Conservation (phyloP, 345 rosid species). For the Lepidium didymum region DNA sequence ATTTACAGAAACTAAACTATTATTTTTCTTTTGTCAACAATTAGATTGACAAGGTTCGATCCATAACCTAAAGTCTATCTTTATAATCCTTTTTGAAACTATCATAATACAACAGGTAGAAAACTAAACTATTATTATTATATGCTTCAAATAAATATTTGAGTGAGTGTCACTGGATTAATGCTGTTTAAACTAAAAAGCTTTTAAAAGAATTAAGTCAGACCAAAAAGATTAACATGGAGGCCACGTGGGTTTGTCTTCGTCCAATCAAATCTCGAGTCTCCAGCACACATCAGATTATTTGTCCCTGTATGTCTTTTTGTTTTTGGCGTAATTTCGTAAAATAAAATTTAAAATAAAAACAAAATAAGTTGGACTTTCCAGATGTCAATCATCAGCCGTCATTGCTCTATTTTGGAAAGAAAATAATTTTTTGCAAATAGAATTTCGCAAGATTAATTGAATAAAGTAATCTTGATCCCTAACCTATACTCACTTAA, state of each 20-base stretch:
- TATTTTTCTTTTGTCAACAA: no score
- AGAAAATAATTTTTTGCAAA: no score
- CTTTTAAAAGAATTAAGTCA: neutral
- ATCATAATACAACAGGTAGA: no score
- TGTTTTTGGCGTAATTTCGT: neutral
- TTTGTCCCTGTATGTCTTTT: neutral
- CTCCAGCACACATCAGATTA: neutral
- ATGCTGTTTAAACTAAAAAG: neutral
- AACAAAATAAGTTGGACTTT: neutral
- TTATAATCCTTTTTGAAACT: no score
- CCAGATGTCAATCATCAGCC: conserved; percentile 1
- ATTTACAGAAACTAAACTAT: neutral
- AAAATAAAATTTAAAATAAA: neutral
- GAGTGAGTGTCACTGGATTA: neutral
- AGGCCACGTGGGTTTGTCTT: conserved; percentile 22
- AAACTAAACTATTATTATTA: no score
- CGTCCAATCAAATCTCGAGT: conserved; percentile 16
- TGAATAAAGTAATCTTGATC: no score
- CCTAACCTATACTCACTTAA: no score
- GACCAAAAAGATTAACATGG: neutral
- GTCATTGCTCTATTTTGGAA: neutral
- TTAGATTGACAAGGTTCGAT: no score
- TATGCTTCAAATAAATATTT: neutral
- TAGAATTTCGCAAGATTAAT: no score
- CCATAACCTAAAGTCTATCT: no score